phyloP scores from a whole-genome alignment of 2,329 filamentous ascomycete genomes.

The Colletotrichum gloeosporioides region DNA sequence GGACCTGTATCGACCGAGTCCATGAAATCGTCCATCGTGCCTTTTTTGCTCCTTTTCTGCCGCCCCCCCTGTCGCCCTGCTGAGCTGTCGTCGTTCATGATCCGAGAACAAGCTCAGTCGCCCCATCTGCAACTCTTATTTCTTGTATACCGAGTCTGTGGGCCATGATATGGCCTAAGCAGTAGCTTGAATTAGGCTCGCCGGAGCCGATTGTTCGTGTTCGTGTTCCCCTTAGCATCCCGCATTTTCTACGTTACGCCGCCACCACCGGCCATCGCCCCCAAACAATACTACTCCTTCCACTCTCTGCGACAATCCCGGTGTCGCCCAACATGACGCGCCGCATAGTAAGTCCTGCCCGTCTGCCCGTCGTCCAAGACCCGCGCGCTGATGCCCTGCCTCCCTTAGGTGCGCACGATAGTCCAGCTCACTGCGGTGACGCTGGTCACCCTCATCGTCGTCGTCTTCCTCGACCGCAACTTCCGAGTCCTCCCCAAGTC shows the following conservation, averaged over 20 bases:
- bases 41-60: constrained; percentile 12
- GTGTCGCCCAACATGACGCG: constrained; percentile 25
- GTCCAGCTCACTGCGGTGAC: constrained; percentile 75
- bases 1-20: constrained; percentile 6
- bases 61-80: neutral
- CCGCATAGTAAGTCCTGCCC: constrained; percentile 23
- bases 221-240: neutral
- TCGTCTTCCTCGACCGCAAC: constrained; percentile 86
- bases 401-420: constrained; percentile 66
- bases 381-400: neutral
- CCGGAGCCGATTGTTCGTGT: constrained; percentile 10
- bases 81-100: neutral
- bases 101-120: constrained; percentile 5
- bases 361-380: neutral
- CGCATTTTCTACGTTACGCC: neutral
- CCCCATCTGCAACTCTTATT: neutral
- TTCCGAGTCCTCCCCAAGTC: constrained; percentile 85
- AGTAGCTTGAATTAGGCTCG: constrained; percentile 19
- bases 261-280: neutral
- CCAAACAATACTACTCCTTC: neutral
- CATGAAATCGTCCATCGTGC: neutral
- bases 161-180: constrained; percentile 20
- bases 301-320: neutral
- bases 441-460: constrained; percentile 70
- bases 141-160: neutral